These are phyloP conservation scores for Saxophila tyrrhenica DNA, from an alignment of 495 filamentous ascomycete species.

Conservation along the genomic window DNA sequence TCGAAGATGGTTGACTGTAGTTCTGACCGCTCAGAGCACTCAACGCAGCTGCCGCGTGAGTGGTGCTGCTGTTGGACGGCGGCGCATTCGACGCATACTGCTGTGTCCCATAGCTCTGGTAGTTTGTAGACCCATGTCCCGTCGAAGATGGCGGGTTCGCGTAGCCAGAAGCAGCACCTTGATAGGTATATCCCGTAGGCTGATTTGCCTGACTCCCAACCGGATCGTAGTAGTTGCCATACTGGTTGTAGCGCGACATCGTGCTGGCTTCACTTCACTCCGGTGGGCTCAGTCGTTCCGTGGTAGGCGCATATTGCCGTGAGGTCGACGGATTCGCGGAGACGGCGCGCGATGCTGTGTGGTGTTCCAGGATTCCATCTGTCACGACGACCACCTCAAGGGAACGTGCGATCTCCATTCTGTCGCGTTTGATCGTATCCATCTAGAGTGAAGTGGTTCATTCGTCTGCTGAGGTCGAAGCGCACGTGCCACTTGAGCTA, in stretches of 20 bases:
- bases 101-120: conserved; percentile 5
- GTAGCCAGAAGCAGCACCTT: not conserved
- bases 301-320: too few relatives aligned
- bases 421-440: not conserved
- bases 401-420: too few relatives aligned
- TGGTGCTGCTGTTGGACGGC: not conserved
- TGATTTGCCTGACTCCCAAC: conserved; percentile 14
- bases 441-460: not conserved
- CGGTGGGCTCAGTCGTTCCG: not conserved
- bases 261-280: not conserved
- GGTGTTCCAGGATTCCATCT: too few relatives aligned
- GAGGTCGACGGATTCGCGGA: too few relatives aligned
- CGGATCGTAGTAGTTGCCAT: conserved; percentile 14
- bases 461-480: not conserved
- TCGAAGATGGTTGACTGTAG: conserved; percentile 1
- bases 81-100: conserved; percentile 6
- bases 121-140: not conserved
- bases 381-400: too few relatives aligned
- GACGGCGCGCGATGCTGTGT: too few relatives aligned
- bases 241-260: conserved; percentile 13
- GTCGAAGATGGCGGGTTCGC: not conserved
- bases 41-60: not conserved
- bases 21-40: conserved; percentile 6
- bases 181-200: conserved; percentile 12
- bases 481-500: too few relatives aligned